Base-by-base conservation (phyloP, 2,329 filamentous ascomycete genomes). In the Sporothrix inflata region DNA sequence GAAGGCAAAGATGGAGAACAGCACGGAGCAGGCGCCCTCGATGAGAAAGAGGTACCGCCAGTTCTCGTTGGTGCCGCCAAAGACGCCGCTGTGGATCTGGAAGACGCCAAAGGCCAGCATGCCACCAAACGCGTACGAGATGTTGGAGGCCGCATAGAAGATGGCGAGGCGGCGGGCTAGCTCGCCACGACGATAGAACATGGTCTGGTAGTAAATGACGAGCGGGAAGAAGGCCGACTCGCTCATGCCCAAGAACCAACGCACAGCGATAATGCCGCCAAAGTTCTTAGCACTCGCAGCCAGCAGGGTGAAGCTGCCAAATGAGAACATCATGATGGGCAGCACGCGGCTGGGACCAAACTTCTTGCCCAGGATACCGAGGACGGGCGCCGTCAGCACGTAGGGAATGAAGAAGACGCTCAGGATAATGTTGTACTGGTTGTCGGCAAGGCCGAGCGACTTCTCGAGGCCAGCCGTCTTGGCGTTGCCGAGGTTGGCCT, bases 361-460 rank as follows among this genome's bases (percentile, higher is more conserved):
- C 74, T 88, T 90, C 82, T 94, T 94, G 74, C 90, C 91, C 12
- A 92, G 79, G 80, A 94, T 90, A 60, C 81, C 81, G 1, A 83
- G 74, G 9, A 82, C 79, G 0, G 90, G 91, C 0, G 91, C 91
- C 69, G 89, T 90, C 53, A 94, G 78, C 69, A 94, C 91, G 78
- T 91, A 94, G 0, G 92, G 92, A 6, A 94, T 84, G 80, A 92
- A 94, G 83, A 94, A 94, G 75, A 94, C 89, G 75, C 85, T 88
- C 53, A 94, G 80, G 63, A 93, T 84, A 61, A 89, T 86, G 79
- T 93, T 94, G 83, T 94, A 93, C 67, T 74, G 68, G 71, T 69
- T 73, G 47, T 9, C 30, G n/a, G 24, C 11, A 6, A 74, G 63
- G 6, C 49, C 38, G 19, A 74, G 72, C 34, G 63, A 51, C 19